Evolutionary conservation across 2,329 filamentous ascomycete genomes (phyloP), one percentile per base, ranked within the genome.

Genomic region (Cadophora malorum): DNA sequence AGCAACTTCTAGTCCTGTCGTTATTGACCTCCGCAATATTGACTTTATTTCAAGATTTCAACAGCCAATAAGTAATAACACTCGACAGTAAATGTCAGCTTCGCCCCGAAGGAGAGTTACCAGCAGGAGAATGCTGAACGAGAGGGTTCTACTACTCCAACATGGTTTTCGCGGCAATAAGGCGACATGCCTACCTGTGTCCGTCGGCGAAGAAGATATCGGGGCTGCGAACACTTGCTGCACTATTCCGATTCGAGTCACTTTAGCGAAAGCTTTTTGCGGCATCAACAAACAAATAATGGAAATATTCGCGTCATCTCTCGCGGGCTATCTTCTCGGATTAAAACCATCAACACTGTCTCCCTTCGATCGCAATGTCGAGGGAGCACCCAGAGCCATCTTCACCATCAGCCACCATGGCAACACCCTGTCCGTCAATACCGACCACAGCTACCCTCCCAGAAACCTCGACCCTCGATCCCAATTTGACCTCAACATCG

Each of bases 261-360:
- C 16, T 28, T 28, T 53, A 53, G 50, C 50, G 50, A 53, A 19
- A 6, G 35, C 41, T 4, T 14, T 38, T 38, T 14, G 2, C 16
- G 50, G 21, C 49, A 53, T 53, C 50, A 53, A 53, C 50, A 53
- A 53, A 52, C 7, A 53, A 16, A 12, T 16, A 31, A 53, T 31
- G 1, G 4, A 9, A 53, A 53, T 10, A 5, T 5, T 23, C 23
- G 10, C 50, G 23, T 28, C 50, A 31, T 33, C 7, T 55, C 52
- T 55, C 25, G 25, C 25, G 41, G 6, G 6, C 6, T 14, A 45
- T 16, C 19, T 12, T 38, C 41, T 16, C 16, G 41, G 6, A 19
- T 12, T 19, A 1, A 14, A 16, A 45, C 16, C 1, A 19, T 45
- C 41, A 19, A 19, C 16, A 19, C 14, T 45, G 19, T 33, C 16